These are phyloP conservation scores for Acephala macrosclerotiorum DNA, from an alignment of 2,329 filamentous ascomycete genomes.

Conservation along the genomic window DNA sequence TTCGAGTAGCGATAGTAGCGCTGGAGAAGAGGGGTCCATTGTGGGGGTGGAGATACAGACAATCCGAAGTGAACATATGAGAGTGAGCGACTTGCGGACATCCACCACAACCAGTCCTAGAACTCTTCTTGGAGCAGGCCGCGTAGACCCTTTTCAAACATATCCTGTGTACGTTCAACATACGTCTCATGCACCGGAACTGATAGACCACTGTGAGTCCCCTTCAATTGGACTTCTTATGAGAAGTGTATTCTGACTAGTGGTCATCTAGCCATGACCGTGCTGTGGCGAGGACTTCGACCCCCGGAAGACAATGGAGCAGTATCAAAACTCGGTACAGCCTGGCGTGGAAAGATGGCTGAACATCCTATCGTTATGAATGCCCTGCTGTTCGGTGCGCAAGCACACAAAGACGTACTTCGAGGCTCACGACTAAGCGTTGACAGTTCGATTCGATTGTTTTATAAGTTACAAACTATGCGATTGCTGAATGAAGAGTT, in stretches of 20 bases:
- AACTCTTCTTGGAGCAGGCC: slow-evolving; percentile 15
- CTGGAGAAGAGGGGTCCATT: not conserved
- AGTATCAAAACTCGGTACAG: not conserved
- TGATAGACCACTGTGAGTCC: slow-evolving; percentile 25
- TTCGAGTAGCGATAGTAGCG: not conserved
- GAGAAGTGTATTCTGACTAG: not conserved
- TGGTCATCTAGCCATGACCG: slow-evolving; percentile 11
- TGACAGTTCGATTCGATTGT: slow-evolving; percentile 18
- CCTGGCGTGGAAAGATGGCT: slow-evolving; percentile 19
- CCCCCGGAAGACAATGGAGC: not conserved
- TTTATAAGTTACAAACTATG: slow-evolving; percentile 27
- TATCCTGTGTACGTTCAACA: not conserved
- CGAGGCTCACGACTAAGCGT: slow-evolving; percentile 13
- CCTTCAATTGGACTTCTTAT: not conserved
- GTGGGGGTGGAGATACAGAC: not conserved
- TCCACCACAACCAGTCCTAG: slow-evolving; percentile 14
- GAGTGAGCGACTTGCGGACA: not conserved
- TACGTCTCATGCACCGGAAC: slow-evolving; percentile 12
- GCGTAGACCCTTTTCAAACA: slow-evolving; percentile 17
- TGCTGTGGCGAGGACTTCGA: slow-evolving; percentile 21
- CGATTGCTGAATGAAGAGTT: slow-evolving; percentile 25
- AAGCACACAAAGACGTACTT: slow-evolving; percentile 22
- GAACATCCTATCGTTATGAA: slow-evolving; percentile 21
- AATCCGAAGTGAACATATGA: not conserved
- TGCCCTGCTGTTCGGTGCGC: slow-evolving; percentile 22